Evolutionary conservation across 192 early-diverging fungal genomes (phyloP).

Genomic region (Linnemannia hyalina): DNA sequence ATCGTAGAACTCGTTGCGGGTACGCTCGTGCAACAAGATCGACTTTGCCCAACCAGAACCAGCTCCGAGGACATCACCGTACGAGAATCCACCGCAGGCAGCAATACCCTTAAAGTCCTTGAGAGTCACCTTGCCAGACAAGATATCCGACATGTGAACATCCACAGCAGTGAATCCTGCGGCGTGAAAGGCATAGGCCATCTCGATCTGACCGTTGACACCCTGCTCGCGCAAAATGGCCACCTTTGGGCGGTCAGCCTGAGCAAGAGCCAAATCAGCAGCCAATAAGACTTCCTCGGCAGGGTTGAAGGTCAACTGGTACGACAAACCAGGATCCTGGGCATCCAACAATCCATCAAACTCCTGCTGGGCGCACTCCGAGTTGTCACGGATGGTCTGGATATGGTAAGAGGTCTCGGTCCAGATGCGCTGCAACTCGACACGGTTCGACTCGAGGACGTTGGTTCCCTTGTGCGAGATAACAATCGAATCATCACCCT

Average conservation of each 20-base stretch:
- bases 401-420: slow-evolving; percentile 92
- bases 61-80: slow-evolving; percentile 99
- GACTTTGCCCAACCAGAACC: slow-evolving; percentile 98
- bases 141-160: slow-evolving; percentile 98
- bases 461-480: slow-evolving; percentile 59
- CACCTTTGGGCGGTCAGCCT: slow-evolving; percentile 77
- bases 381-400: slow-evolving; percentile 92
- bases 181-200: slow-evolving; percentile 93
- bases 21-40: slow-evolving; percentile 80
- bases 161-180: slow-evolving; percentile 97
- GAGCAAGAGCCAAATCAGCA: slow-evolving; percentile 22
- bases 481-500: slow-evolving; percentile 63
- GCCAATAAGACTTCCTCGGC: slow-evolving; percentile 61
- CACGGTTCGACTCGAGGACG: slow-evolving; percentile 71
- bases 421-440: slow-evolving; percentile 87
- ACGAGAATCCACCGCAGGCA: slow-evolving; percentile 97
- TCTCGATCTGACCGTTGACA: slow-evolving; percentile 94
- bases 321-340: slow-evolving; percentile 84
- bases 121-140: slow-evolving; percentile 73
- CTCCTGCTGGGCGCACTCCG: slow-evolving; percentile 87
- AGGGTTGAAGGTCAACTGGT: slow-evolving; percentile 85
- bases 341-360: slow-evolving; percentile 78
- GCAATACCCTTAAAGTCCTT: slow-evolving; percentile 88
- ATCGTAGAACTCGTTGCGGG: slow-evolving; percentile 77
- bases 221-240: slow-evolving; percentile 98